Percentiles rank a stretch among this genome's conserved stretches.
phyloP scores from a whole-genome alignment of 2,329 filamentous ascomycete species.

The Aureobasidium musti region DNA sequence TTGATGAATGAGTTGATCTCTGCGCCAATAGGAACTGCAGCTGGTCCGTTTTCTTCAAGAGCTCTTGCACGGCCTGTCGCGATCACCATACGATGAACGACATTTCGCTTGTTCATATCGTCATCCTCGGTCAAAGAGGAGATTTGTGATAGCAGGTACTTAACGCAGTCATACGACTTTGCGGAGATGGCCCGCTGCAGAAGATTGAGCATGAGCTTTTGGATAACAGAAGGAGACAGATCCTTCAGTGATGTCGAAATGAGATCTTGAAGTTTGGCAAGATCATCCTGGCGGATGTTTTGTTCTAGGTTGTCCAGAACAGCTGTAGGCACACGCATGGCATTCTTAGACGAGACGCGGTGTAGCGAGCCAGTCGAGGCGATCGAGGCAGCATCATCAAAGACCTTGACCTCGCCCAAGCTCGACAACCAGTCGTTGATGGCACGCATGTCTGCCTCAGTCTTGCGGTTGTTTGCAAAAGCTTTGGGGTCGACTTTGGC shows the following conservation, averaged over 20 bases:
- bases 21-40: conserved; percentile 18
- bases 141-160: conserved; percentile 68
- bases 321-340: conserved; percentile 68
- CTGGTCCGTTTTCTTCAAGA: conserved; percentile 44
- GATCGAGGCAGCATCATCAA: conserved; percentile 72
- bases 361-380: conserved; percentile 71
- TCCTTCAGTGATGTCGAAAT: conserved; percentile 43
- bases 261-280: conserved; percentile 55
- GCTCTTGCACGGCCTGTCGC: conserved; percentile 78
- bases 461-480: conserved; percentile 74
- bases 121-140: conserved; percentile 78
- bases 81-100: conserved; percentile 88
- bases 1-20: conserved; percentile 74
- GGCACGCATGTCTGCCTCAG: conserved; percentile 60
- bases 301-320: conserved; percentile 72
- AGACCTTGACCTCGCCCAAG: conserved; percentile 73
- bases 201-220: conserved; percentile 69
- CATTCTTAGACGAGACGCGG: conserved; percentile 72
- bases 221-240: not conserved
- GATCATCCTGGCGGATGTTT: conserved; percentile 69
- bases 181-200: conserved; percentile 75
- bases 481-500: conserved; percentile 87
- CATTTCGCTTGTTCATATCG: conserved; percentile 92
- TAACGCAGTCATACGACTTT: conserved; percentile 68
- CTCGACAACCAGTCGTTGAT: conserved; percentile 93